Conservation (phyloP, 2,329 filamentous ascomycete species). For the Pestalotiopsis sp. region DNA sequence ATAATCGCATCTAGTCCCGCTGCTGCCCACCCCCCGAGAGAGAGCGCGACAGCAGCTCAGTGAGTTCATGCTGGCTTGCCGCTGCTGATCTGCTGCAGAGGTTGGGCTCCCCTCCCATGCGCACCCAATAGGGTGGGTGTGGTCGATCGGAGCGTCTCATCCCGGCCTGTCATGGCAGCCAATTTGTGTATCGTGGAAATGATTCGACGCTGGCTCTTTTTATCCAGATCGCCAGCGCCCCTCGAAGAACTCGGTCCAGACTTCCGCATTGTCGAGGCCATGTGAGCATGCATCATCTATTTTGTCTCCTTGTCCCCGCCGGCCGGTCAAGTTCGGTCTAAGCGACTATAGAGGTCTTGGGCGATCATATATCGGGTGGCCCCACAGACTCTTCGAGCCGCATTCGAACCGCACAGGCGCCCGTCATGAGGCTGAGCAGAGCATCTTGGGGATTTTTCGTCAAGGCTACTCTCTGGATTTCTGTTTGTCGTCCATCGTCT, state of each 20-base stretch:
- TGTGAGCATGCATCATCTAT: neutral
- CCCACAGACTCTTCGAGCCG: neutral
- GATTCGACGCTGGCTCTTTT: slow-evolving; percentile 10
- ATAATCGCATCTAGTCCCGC: too few species aligned
- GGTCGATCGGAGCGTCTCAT: slow-evolving; percentile 3
- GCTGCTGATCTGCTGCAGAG: too few species aligned
- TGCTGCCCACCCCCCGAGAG: too few species aligned
- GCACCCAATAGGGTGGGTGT: neutral
- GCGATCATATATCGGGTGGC: neutral
- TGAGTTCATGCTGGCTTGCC: too few species aligned
- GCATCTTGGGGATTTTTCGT: neutral
- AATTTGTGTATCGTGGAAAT: neutral
- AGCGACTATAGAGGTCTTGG: too few species aligned
- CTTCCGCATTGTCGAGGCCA: neutral
- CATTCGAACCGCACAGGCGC: neutral
- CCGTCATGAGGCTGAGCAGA: neutral
- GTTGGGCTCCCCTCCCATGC: neutral
- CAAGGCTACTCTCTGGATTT: neutral
- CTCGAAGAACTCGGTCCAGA: too few species aligned
- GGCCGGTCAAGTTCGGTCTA: too few species aligned
- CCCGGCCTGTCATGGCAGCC: neutral
- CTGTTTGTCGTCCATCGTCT: neutral
- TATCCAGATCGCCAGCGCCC: slow-evolving; percentile 7
- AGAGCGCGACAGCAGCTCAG: too few species aligned
- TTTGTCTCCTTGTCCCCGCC: neutral